A percentile compares a stretch with the other conserved stretches of the same genome.
Evolutionary conservation across 78 protist genomes (phyloP).

Genomic region (Guillardia theta): DNA sequence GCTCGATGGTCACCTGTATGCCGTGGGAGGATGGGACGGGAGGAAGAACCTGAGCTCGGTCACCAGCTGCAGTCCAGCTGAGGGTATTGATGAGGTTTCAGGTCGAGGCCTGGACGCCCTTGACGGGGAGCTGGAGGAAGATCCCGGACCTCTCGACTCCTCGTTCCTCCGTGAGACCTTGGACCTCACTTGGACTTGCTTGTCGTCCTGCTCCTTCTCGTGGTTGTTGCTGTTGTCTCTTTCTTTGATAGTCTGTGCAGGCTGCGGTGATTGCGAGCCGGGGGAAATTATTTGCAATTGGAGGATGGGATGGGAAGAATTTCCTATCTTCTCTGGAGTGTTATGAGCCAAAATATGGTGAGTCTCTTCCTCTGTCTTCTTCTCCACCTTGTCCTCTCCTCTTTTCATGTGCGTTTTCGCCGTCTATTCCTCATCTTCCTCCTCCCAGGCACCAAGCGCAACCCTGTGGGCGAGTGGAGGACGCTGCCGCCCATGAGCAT

Average conservation of each 20-base stretch:
- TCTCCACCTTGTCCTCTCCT: too few relatives aligned
- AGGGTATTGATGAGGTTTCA: too few relatives aligned
- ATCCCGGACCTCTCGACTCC: too few relatives aligned
- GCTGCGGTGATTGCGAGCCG: not conserved
- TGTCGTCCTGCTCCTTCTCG: too few relatives aligned
- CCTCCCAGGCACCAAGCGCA: not conserved
- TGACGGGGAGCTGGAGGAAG: too few relatives aligned
- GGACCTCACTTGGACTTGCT: too few relatives aligned
- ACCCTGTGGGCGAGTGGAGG: not conserved
- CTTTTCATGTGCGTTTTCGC: too few relatives aligned
- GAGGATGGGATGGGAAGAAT: not conserved
- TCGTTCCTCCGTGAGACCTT: too few relatives aligned
- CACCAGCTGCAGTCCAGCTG: not conserved
- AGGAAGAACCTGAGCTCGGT: not conserved
- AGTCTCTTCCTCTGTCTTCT: not conserved
- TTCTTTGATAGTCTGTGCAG: too few relatives aligned
- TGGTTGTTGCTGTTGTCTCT: too few relatives aligned
- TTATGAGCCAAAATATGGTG: not conserved
- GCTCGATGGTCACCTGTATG: not conserved
- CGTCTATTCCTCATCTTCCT: too few relatives aligned
- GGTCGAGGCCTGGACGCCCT: too few relatives aligned
- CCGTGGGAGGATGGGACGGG: conserved; percentile 13
- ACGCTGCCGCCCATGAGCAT: not conserved
- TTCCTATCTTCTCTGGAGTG: not conserved
- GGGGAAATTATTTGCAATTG: not conserved